Base-by-base conservation (phyloP, 2,329 filamentous ascomycete genomes). In the Aspergillus sojae region DNA sequence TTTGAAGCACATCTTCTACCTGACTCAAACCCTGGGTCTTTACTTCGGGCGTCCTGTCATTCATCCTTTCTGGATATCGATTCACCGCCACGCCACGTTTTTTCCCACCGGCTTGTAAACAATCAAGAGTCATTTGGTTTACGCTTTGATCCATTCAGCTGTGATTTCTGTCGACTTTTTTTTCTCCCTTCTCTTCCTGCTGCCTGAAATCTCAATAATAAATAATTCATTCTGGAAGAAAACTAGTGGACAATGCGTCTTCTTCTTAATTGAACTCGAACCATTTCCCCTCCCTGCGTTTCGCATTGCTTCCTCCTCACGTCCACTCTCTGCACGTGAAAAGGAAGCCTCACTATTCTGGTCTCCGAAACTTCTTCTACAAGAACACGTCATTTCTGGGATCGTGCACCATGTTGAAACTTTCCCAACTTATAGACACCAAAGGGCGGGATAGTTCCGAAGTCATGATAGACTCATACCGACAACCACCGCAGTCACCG, bases 391-490 rank as follows among this genome's bases (percentile, higher is more conserved):
- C 55, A 60, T 67, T 62, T 14, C 34, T 55, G n/a, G 32, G 9
- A 23, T 55, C 61, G 41, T 46, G 53, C 65, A 66, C 54, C 52
- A 79, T 79, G 77, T 67, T 72, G 45, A 78, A 74, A 68, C 62
- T 76, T 64, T 74, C 73, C 58, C 73, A 78, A 64, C 67, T 75
- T 32, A 69, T 74, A 64, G 77, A 78, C 66, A 65, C 72, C 65
- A 74, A 70, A 66, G 65, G 70, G 69, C 68, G 71, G 61, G 70
- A 75, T 66, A 72, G 67, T 67, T 70, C 68, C 61, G 71, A 75
- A 54, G 62, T 60, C 46, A 71, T 70, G 57, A 67, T 65, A 43
- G 70, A 73, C 14, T 60, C 63, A 10, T 66, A 64, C 36, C 68
- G 68, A 57, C 71, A 66, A 26, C 64, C 67, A 45, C 69, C 71